Conservation (phyloP, 164 flowering plant species). For the Berberis thunbergii region DNA sequence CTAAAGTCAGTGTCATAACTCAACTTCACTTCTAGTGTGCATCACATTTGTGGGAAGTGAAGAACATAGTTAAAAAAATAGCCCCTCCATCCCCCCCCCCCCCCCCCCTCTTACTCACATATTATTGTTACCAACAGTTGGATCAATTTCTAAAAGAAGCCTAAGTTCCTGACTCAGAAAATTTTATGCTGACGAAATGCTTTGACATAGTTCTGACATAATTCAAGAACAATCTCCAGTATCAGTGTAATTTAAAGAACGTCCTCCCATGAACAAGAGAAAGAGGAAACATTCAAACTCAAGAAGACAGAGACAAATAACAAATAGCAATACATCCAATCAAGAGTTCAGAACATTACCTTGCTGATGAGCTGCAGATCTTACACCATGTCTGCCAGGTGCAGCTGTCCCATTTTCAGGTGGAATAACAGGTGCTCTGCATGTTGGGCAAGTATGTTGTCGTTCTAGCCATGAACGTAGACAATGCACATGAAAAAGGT, state of each 20-base stretch:
- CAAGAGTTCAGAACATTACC: slow-evolving; percentile 29
- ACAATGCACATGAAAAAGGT: slow-evolving; percentile 95
- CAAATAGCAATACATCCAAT: background rate
- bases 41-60: too few species aligned
- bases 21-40: too few species aligned
- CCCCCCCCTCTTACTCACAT: too few species aligned
- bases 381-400: slow-evolving; percentile 36
- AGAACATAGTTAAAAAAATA: too few species aligned
- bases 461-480: slow-evolving; percentile 97
- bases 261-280: background rate
- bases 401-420: slow-evolving; percentile 52
- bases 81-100: too few species aligned
- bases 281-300: background rate
- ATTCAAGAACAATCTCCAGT: background rate
- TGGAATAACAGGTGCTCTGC: slow-evolving; percentile 91
- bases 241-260: background rate
- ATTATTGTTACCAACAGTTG: too few species aligned
- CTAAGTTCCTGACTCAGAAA: too few species aligned
- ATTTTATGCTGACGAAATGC: too few species aligned
- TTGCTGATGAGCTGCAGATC: slow-evolving; percentile 40
- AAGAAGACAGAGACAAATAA: background rate
- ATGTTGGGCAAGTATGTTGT: slow-evolving; percentile 96
- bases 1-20: too few species aligned
- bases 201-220: background rate
- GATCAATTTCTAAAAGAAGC: too few species aligned